Evolutionary conservation across 352 stramenopile species (phyloP), one percentile per base, ranked within the genome.

Genomic region (Aphanomyces astaci): DNA sequence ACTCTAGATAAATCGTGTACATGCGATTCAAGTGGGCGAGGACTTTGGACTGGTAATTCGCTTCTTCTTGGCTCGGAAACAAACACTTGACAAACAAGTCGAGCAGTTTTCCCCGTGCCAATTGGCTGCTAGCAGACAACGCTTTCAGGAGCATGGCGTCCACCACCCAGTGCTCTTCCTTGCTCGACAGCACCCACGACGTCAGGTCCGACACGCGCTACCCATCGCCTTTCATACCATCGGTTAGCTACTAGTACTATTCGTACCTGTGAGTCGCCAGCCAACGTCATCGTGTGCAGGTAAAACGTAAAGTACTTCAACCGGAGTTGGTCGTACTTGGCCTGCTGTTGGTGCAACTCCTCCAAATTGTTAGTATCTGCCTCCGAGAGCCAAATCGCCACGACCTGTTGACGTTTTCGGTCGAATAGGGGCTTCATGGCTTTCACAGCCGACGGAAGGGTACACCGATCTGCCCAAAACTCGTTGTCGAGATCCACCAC

Each of bases 291-390:
- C 11, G 91, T 19, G 1, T 66, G 63, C 3, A 90, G 71, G 63
- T 88, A 89, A 56, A 87, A 89, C 3, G 72, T 56, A 73, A 80
- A 87, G 59, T 94, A 94, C 62, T 92, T 92, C n/a, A 94, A 73
- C 0, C 85, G 80, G 27, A 68, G 30, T 15, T 25, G 31, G 24
- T 68, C 62, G 43, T 68, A 68, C 32, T 45, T 59, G 1, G 62
- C 28, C 33, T 68, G 62, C 25, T 39, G 40, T 22, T 68, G 62
- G 30, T 62, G 30, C 11, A 68, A 45, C 51, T 68, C 62, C 19
- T 68, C 62, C 15, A 68, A 31, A 17, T 68, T 68, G 43, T 60
- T 15, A 19, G 51, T 68, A 13, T 57, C 48, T 15, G 43, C 36
- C 30, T 68, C 62, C 5, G 62, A 68, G 30, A 68, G 62, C 62